Conservation (phyloP, 495 filamentous ascomycete species). For the Annulohypoxylon moriforme region DNA sequence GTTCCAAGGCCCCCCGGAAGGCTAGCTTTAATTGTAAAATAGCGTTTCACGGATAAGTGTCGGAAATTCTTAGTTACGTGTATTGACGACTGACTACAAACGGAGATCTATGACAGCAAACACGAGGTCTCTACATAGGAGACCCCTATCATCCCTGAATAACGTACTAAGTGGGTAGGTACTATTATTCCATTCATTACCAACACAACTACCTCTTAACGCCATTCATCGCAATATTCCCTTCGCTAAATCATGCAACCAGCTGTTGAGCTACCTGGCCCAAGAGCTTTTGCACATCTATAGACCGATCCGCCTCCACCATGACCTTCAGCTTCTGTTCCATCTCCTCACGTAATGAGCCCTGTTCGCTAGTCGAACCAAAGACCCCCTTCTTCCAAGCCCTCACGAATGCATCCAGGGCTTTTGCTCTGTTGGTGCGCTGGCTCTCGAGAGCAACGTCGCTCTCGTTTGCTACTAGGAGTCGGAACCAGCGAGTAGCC, state of each 20-base stretch:
- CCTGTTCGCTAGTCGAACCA: slow-evolving; percentile 34
- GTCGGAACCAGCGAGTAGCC: slow-evolving; percentile 50
- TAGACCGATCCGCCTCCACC: slow-evolving; percentile 52
- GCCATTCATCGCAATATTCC: background rate
- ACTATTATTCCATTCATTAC: background rate
- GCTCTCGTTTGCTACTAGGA: slow-evolving; percentile 53
- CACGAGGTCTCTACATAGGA: background rate
- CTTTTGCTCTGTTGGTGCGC: slow-evolving; percentile 53
- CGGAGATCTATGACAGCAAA: background rate
- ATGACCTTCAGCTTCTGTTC: slow-evolving; percentile 44
- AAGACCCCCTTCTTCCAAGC: slow-evolving; percentile 49
- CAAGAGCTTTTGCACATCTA: slow-evolving; percentile 55
- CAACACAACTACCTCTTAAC: background rate
- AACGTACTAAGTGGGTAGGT: no score
- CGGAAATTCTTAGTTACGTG: background rate
- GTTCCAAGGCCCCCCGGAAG: background rate
- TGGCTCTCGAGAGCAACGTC: slow-evolving; percentile 54
- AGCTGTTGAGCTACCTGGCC: slow-evolving; percentile 37
- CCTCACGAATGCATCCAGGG: slow-evolving; percentile 47
- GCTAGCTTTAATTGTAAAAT: background rate
- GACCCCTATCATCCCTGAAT: background rate
- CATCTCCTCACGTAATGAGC: slow-evolving; percentile 27
- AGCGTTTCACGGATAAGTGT: background rate
- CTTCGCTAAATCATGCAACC: background rate
- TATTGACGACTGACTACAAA: background rate